Percentiles rank a stretch among this genome's conserved stretches.
Evolutionary conservation across 768 basidiomycete species (phyloP).

Genomic region (Suillus brevipes): DNA sequence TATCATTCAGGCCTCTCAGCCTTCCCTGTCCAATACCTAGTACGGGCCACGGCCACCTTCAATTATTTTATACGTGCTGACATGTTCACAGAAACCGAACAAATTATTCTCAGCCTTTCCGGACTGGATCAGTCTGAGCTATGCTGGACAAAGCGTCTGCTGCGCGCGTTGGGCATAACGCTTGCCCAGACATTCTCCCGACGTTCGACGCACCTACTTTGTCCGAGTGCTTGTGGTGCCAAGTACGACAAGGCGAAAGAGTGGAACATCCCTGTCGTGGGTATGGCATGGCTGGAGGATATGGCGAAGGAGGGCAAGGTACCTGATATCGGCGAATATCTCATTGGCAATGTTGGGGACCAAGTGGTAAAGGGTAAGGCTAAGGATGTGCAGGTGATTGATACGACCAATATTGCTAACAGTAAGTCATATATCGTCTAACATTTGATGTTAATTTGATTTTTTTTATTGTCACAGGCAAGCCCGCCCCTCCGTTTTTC

Average conservation of each 20-base stretch:
- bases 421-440: conserved; percentile 21
- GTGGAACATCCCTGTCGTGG: conserved; percentile 78
- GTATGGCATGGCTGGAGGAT: conserved; percentile 65
- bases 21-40: conserved; percentile 60
- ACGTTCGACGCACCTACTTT: conserved; percentile 77
- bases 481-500: conserved; percentile 16
- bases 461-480: conserved; percentile 8
- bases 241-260: conserved; percentile 79
- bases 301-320: conserved; percentile 56
- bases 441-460: not conserved
- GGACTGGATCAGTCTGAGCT: conserved; percentile 72
- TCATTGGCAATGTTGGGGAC: conserved; percentile 24
- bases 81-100: conserved; percentile 49
- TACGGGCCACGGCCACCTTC: conserved; percentile 24
- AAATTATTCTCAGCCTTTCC: conserved; percentile 65
- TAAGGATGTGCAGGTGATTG: conserved; percentile 33
- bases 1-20: conserved; percentile 68
- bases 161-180: conserved; percentile 64
- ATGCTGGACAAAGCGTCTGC: conserved; percentile 63
- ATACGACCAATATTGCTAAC: conserved; percentile 44
- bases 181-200: conserved; percentile 61
- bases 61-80: not conserved
- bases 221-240: conserved; percentile 64
- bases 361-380: conserved; percentile 29
- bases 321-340: conserved; percentile 35